These are phyloP conservation scores for Aaosphaeria pasadenensis DNA, from an alignment of 2,329 filamentous ascomycete species.

Conservation along the genomic window DNA sequence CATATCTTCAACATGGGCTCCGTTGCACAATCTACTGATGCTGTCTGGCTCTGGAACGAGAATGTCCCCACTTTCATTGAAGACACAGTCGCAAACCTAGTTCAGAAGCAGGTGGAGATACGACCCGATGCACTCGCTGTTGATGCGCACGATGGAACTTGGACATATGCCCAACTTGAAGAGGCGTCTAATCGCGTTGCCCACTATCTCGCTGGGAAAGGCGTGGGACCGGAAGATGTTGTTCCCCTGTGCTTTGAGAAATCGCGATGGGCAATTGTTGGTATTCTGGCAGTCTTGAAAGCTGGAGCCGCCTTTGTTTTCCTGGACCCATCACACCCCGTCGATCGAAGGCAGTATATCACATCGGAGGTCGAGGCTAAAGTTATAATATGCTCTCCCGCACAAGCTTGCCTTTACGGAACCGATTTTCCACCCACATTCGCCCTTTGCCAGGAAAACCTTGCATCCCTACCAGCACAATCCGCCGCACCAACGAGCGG, in stretches of 20 bases:
- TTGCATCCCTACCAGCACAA: slow-evolving; percentile 3
- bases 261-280: slow-evolving; percentile 21
- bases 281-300: slow-evolving; percentile 39
- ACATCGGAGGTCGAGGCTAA: slow-evolving; percentile 18
- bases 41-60: slow-evolving; percentile 12
- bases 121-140: slow-evolving; percentile 17
- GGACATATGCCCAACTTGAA: slow-evolving; percentile 7
- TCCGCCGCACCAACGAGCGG: slow-evolving; percentile 1
- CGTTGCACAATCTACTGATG: slow-evolving; percentile 7
- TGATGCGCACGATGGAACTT: slow-evolving; percentile 21
- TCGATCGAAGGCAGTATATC: slow-evolving; percentile 27
- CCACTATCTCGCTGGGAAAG: background rate
- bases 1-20: slow-evolving; percentile 5
- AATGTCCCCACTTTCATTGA: slow-evolving; percentile 6
- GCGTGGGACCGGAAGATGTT: background rate
- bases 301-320: slow-evolving; percentile 42
- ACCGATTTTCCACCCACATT: slow-evolving; percentile 6
- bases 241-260: slow-evolving; percentile 22
- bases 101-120: slow-evolving; percentile 9
- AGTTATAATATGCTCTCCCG: slow-evolving; percentile 8
- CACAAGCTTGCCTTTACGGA: slow-evolving; percentile 5
- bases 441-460: slow-evolving; percentile 4
- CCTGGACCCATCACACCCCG: slow-evolving; percentile 25
- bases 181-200: background rate
- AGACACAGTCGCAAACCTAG: slow-evolving; percentile 13